Evolutionary conservation across 768 basidiomycete genomes (phyloP).

Genomic region (Trametes villosa): DNA sequence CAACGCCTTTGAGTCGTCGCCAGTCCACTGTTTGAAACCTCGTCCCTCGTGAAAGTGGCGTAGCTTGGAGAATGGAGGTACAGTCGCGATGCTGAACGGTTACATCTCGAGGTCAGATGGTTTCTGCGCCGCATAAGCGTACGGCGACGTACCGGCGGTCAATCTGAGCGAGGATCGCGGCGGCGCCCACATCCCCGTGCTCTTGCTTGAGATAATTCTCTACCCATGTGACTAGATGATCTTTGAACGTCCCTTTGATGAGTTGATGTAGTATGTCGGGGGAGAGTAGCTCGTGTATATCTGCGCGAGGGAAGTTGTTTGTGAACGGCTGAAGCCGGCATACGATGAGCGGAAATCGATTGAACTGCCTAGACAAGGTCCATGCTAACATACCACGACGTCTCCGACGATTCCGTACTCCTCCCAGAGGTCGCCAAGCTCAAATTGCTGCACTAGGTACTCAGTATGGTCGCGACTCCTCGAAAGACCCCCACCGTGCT

Average conservation of each 20-base stretch:
- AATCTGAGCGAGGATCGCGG: constrained; percentile 20
- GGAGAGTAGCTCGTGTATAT: constrained; percentile 28
- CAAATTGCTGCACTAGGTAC: too few species aligned
- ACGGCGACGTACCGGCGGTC: constrained; percentile 10
- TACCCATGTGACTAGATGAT: constrained; percentile 29
- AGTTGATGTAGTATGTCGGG: constrained; percentile 26
- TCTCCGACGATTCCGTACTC: too few species aligned
- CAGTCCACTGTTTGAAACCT: neutral
- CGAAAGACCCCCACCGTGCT: neutral
- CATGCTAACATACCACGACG: constrained; percentile 13
- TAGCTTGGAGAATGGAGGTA: neutral
- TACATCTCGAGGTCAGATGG: neutral
- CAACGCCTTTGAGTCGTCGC: neutral
- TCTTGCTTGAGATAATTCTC: constrained; percentile 25
- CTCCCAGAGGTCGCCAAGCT: too few species aligned
- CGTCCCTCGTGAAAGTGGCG: too few species aligned
- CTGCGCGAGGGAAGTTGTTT: constrained; percentile 24
- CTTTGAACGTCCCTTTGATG: constrained; percentile 21
- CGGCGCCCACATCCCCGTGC: neutral
- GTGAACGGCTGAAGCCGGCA: constrained; percentile 24
- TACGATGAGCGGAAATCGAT: neutral
- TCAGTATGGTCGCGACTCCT: too few species aligned
- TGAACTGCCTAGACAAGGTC: neutral
- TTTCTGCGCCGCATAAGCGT: neutral
- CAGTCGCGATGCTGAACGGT: neutral